Conservation (phyloP, 179 eudicot genomes). For the Camellia oleifera region DNA sequence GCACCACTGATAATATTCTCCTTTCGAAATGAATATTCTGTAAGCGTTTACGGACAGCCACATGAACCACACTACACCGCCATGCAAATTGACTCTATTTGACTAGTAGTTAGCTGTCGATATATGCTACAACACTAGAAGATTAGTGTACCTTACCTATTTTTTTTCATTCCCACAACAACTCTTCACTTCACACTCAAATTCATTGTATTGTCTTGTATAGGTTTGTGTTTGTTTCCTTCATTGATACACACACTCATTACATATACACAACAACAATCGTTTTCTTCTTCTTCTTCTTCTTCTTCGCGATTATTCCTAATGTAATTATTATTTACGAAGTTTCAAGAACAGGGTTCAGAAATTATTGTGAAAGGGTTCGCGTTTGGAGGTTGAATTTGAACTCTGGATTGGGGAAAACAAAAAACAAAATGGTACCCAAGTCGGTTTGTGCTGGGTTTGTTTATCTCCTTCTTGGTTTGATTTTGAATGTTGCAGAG, state of each 20-base stretch:
- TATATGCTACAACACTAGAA: not conserved
- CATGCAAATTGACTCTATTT: not conserved
- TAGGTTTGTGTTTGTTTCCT: too few relatives aligned
- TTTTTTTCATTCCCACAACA: not conserved
- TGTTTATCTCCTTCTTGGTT: slow-evolving; percentile 17
- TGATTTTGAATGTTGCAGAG: slow-evolving; percentile 14
- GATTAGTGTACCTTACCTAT: not conserved
- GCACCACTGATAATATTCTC: not conserved
- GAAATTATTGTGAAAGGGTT: not conserved
- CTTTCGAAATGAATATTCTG: slow-evolving; percentile 7
- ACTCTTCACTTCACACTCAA: not conserved
- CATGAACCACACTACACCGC: not conserved
- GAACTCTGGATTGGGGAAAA: not conserved
- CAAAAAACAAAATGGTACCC: slow-evolving; percentile 1
- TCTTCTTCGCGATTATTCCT: not conserved
- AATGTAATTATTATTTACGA: not conserved
- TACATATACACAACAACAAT: too few relatives aligned
- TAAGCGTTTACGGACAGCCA: not conserved
- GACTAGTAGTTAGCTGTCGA: slow-evolving; percentile 7
- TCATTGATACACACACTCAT: too few relatives aligned
- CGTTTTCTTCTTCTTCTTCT: too few relatives aligned
- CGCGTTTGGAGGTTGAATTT: not conserved
- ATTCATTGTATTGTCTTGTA: not conserved
- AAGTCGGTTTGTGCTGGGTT: slow-evolving; percentile 13
- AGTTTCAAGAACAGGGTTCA: not conserved